Evolutionary conservation across 2,329 filamentous ascomycete species (phyloP).

Genomic region (Septoria petroselini): DNA sequence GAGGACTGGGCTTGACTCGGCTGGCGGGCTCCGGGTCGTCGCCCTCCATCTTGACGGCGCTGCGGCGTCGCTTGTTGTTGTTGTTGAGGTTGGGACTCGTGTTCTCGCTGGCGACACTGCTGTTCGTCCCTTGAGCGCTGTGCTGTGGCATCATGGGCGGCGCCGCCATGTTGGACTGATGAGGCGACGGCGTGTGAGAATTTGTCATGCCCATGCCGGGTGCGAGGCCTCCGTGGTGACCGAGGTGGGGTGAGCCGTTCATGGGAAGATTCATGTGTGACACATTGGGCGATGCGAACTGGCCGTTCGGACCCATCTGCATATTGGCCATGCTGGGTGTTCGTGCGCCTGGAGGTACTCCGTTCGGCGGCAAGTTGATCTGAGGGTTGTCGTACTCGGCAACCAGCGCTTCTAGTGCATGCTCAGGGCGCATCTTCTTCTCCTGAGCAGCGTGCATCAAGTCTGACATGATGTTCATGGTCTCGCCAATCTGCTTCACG

Average conservation of each 20-base stretch:
- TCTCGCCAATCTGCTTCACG: slow-evolving; percentile 57
- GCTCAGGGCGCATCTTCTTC: slow-evolving; percentile 52
- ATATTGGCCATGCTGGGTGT: slow-evolving; percentile 39
- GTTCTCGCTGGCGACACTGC: slow-evolving; percentile 56
- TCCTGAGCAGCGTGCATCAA: slow-evolving; percentile 57
- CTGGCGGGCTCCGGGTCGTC: slow-evolving; percentile 49
- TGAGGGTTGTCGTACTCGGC: slow-evolving; percentile 47
- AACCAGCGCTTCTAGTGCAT: slow-evolving; percentile 56
- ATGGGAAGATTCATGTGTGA: slow-evolving; percentile 54
- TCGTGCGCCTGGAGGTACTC: slow-evolving; percentile 30
- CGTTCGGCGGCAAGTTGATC: slow-evolving; percentile 48
- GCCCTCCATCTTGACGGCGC: slow-evolving; percentile 58
- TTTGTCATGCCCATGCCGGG: slow-evolving; percentile 28
- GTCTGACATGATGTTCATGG: slow-evolving; percentile 61
- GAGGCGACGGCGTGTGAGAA: slow-evolving; percentile 47
- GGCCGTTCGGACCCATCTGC: slow-evolving; percentile 33
- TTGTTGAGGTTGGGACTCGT: slow-evolving; percentile 59
- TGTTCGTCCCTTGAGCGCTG: slow-evolving; percentile 56
- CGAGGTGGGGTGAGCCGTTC: slow-evolving; percentile 50
- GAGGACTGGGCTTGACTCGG: slow-evolving; percentile 52
- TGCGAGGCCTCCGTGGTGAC: slow-evolving; percentile 36
- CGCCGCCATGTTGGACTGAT: slow-evolving; percentile 45
- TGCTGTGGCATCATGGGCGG: slow-evolving; percentile 56
- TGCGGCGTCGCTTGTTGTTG: slow-evolving; percentile 57
- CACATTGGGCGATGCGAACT: slow-evolving; percentile 58